Base-by-base conservation (phyloP, 164 flowering plant species). In the Vitis cinerea region DNA sequence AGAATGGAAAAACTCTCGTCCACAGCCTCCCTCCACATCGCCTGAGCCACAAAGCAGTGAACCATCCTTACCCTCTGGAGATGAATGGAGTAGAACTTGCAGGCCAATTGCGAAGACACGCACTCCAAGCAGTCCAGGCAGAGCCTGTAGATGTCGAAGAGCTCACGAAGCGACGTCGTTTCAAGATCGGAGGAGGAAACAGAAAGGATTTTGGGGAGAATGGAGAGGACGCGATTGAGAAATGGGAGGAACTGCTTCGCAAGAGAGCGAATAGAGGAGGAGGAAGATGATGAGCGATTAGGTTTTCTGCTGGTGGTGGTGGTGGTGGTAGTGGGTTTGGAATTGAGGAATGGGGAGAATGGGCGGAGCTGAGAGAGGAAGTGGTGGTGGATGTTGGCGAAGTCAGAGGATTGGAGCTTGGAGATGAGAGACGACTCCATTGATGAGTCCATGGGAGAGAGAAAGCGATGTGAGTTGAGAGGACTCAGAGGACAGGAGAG, bases 171-270 rank as follows among this genome's bases (percentile, higher is more conserved):
- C 47, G 59, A 64, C 66, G 9, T 61, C 68, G 72, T 23, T 8
- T 12, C 30, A 51, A 4, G 49, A 23, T 19, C 31, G 72, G 71
- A 69, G 14, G 71, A 69, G 16, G 83, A 60, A 49, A 74, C 72
- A 9, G 80, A 62, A 67, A 90, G 89, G 65, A 80, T 84, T 65
- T 78, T 84, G 17, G 92, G 94, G 59, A 92, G 63, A 66, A 86
- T 31, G 1, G 87, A 80, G 19, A 92, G 84, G 31, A 82, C 67
- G 65, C 79, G 80, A 69, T 84, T 83, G 74, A 92, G 75, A 72
- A 92, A 89, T 0, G 89, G 72, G 49, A 89, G 85, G 77, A 78
- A 90, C n/a, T 77, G 76, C 79, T 94, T 94, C 8, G 97, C 97
- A 10, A 94, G 90, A 2, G 91, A 55, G 3, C 95, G 93, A 37